Base-by-base conservation (phyloP, 2,329 filamentous ascomycete genomes). In the Calcarisporium arbuscula region DNA sequence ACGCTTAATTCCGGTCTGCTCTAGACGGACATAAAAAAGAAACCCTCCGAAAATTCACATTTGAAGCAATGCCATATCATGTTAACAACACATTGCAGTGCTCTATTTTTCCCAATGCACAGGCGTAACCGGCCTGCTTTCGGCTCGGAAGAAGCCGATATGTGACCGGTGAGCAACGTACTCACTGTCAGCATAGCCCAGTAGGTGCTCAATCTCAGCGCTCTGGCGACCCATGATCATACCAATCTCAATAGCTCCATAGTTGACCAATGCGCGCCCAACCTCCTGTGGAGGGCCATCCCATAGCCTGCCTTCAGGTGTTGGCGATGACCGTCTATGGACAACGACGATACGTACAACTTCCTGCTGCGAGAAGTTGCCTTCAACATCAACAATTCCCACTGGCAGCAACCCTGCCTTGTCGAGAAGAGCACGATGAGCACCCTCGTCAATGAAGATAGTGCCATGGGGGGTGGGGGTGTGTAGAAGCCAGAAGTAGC, bases 401-500 rank as follows among this genome's bases (percentile, higher is more conserved):
- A 85, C 89, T 1, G 90, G 88, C 0, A 96, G 74, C 3, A 98
- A 74, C 4, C 88, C 86, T 0, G 89, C 88, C 63, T 94, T 94
- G 53, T 81, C 79, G 12, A 79, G 65, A 4, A 96, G 72, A 1
- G 90, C 92, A 21, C 72, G 68, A 61, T 88, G 80, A 4, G 90
- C 90, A 27, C 92, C 92, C n/a, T 77, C 67, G 64, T 98, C 92
- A 49, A 98, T 94, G 63, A 86, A 96, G 18, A 98, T 57, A 3
- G 83, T 94, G 11, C 92, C 92, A 51, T 94, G 89, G 0, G 92
- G 87, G 17, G 82, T 80, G 9, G 95, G 77, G 8, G 90, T 92
- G 60, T 98, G 87, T 0, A 96, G 72, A 31, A 98, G 80, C 92
- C 92, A 98, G 70, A 98, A 96, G 55, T 92, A 88, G 42, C 90